phyloP scores from a whole-genome alignment of 345 rosid genomes.

The Angophora floribunda region DNA sequence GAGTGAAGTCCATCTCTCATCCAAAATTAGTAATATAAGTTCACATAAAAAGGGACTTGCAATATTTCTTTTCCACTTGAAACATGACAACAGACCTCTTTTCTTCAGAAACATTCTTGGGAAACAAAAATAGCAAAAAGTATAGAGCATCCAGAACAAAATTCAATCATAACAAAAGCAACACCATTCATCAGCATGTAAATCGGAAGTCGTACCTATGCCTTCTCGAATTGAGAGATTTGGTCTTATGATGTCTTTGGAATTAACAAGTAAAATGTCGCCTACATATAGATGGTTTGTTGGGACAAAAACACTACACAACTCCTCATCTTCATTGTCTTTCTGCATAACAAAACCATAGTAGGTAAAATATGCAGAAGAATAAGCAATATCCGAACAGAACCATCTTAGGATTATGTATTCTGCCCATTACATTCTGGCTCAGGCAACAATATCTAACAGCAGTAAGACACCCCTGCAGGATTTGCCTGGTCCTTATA shows the following conservation, averaged over 20 bases:
- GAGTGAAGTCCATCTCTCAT: background rate
- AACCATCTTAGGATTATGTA: background rate
- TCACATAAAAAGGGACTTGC: background rate
- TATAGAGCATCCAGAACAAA: background rate
- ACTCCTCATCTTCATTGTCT: constrained; percentile 60
- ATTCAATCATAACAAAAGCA: background rate
- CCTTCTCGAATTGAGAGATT: constrained; percentile 66
- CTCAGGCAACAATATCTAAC: background rate
- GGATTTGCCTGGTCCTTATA: background rate
- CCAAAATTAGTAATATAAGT: background rate
- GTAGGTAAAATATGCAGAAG: background rate
- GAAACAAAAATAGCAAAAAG: background rate
- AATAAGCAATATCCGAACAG: background rate
- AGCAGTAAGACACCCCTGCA: background rate
- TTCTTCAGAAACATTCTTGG: background rate
- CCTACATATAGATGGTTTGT: constrained; percentile 64
- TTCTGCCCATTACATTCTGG: background rate
- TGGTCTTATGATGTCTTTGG: constrained; percentile 56
- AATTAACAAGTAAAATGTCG: constrained; percentile 53
- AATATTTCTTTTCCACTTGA: background rate
- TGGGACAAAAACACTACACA: constrained; percentile 64
- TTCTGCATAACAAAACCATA: constrained; percentile 20
- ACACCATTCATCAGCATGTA: background rate
- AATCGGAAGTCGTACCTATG: constrained; percentile 27
- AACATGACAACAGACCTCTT: background rate